Evolutionary conservation across 1,139 yeast genomes (phyloP).

Genomic region (Protomyces arabidopsidicola): DNA sequence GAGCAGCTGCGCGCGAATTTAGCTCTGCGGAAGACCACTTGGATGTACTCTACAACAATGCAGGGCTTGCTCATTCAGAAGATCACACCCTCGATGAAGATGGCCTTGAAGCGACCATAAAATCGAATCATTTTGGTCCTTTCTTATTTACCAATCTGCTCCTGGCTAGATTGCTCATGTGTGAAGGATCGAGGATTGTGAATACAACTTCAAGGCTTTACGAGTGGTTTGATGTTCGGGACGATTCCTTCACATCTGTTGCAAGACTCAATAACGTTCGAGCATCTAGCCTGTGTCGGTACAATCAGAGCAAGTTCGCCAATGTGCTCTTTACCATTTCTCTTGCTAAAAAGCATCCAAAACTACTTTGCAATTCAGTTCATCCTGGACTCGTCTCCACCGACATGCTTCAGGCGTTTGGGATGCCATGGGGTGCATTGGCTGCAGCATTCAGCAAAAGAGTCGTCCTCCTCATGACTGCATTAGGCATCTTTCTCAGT

Average conservation of each 20-base stretch:
- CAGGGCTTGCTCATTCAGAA: slow-evolving; percentile 29
- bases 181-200: slow-evolving; percentile 47
- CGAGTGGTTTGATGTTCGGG: slow-evolving; percentile 36
- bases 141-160: slow-evolving; percentile 63
- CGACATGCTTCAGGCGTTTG: slow-evolving; percentile 7
- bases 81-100: slow-evolving; percentile 31
- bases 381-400: slow-evolving; percentile 34
- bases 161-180: slow-evolving; percentile 47
- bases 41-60: slow-evolving; percentile 33
- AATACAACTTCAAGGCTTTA: slow-evolving; percentile 71
- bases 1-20: slow-evolving; percentile 29
- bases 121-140: slow-evolving; percentile 74
- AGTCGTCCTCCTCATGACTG: neutral
- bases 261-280: slow-evolving; percentile 1
- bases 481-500: neutral
- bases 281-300: slow-evolving; percentile 19
- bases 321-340: slow-evolving; percentile 31
- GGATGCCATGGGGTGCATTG: neutral
- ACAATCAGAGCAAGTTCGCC: slow-evolving; percentile 33
- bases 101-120: slow-evolving; percentile 52
- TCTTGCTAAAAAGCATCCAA: slow-evolving; percentile 27
- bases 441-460: neutral
- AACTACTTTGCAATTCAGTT: slow-evolving; percentile 28
- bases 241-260: slow-evolving; percentile 19
- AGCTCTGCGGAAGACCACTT: slow-evolving; percentile 28